Evolutionary conservation across 345 rosid genomes (phyloP), one percentile per base, ranked within the genome.

Genomic region (Iberis pinnata): DNA sequence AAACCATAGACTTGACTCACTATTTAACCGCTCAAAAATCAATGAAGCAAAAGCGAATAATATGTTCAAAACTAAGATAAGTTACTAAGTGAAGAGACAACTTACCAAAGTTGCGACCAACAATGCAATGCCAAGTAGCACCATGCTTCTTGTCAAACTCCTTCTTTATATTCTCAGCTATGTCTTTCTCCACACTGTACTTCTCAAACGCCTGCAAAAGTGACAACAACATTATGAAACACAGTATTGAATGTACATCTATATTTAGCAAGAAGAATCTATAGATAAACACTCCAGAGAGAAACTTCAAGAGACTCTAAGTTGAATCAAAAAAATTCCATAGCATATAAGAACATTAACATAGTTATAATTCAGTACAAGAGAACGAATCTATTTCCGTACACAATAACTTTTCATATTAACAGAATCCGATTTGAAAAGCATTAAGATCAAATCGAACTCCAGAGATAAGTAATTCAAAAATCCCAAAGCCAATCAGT

Each of bases 61-160:
- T 5, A 29, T 9, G 8, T 9, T 29, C 33, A 29, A 29, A 29
- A 9, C 33, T 29, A 5, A 29, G 10, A 29, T n/a, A n/a, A n/a
- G 8, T 6, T 29, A 35, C 7, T 20, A 0, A 1, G 55, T 38
- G 37, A 61, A 32, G 44, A 29, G 18, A 56, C 51, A 44, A 37
- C 63, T 71, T 75, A 92, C 98, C 98, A 45, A 92, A 92, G 80
- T 92, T 92, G 64, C 93, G 87, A 58, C 98, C 97, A 15, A 92
- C 98, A 54, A 92, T 92, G 85, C 98, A 92, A 74, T 92, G 98
- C 98, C 98, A 92, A 66, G 98, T 92, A 58, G 90, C 85, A 18
- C 98, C 98, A 42, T 90, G 92, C 68, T 66, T 87, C 73, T 67
- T 82, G 67, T 90, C 98, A 64, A 90, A 90, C 72, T 87, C 98